phyloP scores from a whole-genome alignment of 1,284 basidiomycete genomes.

The Ceratobasidium theobromae region DNA sequence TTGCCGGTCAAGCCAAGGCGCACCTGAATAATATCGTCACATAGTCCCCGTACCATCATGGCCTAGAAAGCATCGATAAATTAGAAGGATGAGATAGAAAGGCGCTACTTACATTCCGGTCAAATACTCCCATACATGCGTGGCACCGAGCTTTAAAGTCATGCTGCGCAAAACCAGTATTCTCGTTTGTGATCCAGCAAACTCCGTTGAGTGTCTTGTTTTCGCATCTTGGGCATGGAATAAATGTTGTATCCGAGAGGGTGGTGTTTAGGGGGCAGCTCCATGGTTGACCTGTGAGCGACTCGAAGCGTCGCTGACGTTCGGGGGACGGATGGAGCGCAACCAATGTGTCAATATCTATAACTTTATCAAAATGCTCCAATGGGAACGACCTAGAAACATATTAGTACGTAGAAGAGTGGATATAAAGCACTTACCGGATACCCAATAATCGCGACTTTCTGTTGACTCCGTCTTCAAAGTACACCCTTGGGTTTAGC shows the following conservation, averaged over 20 bases:
- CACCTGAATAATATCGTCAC: conserved; percentile 24
- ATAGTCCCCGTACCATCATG: conserved; percentile 19
- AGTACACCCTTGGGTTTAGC: conserved; percentile 41
- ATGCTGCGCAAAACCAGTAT: conserved; percentile 30
- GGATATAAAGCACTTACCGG: conserved; percentile 1
- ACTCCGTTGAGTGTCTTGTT: conserved; percentile 12
- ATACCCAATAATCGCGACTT: conserved; percentile 22
- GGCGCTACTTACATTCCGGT: conserved; percentile 2
- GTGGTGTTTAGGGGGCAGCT: conserved; percentile 5
- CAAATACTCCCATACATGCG: conserved; percentile 18
- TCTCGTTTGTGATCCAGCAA: conserved; percentile 28
- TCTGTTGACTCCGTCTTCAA: conserved; percentile 34
- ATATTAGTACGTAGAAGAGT: background rate
- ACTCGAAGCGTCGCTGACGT: conserved; percentile 30
- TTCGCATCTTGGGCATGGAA: conserved; percentile 31
- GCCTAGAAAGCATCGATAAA: background rate
- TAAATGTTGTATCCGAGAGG: background rate
- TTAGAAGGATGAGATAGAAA: background rate
- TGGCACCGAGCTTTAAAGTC: conserved; percentile 30
- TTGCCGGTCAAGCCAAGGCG: background rate
- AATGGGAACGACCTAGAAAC: conserved; percentile 34
- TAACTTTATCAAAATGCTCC: conserved; percentile 21
- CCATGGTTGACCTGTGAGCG: conserved; percentile 29
- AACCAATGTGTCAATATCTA: conserved; percentile 32
- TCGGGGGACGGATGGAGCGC: conserved; percentile 32